Conservation (phyloP, 441 rosid species). For the Gossypium lobatum region DNA sequence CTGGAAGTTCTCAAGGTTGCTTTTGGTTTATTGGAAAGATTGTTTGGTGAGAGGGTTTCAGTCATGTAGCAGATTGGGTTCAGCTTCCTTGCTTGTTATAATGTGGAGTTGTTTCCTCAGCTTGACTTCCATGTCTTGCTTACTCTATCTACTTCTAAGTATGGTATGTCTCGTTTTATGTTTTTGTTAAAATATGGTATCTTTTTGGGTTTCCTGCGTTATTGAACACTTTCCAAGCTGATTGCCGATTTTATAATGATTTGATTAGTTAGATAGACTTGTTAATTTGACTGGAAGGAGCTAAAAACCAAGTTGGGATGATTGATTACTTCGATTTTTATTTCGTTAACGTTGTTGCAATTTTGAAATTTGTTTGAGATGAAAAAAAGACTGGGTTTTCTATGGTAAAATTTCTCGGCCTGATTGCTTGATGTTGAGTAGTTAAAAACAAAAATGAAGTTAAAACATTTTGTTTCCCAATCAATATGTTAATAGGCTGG, state of each 20-base stretch:
- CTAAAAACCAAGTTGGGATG: neutral
- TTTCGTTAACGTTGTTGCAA: neutral
- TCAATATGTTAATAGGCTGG: neutral
- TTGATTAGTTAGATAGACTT: neutral
- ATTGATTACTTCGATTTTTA: neutral
- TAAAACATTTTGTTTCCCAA: neutral
- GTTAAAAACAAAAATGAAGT: neutral
- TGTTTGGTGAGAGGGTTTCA: constrained; percentile 59
- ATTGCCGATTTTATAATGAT: neutral
- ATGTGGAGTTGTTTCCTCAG: constrained; percentile 99
- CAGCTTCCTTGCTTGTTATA: constrained; percentile 82
- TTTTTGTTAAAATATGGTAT: neutral
- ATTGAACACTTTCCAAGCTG: neutral
- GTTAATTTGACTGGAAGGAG: neutral
- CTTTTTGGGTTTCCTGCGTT: neutral
- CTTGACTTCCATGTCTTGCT: constrained; percentile 81
- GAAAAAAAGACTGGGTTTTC: neutral
- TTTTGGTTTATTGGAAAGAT: constrained; percentile 75
- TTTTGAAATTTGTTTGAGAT: neutral
- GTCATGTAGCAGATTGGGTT: constrained; percentile 65
- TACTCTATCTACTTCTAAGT: constrained; percentile 69
- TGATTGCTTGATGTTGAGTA: neutral
- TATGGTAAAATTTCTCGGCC: neutral
- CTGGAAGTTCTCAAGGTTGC: constrained; percentile 32
- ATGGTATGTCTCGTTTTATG: constrained; percentile 49